Evolutionary conservation across 2,329 filamentous ascomycete species (phyloP).

Genomic region (Lasiodiplodia citricola): DNA sequence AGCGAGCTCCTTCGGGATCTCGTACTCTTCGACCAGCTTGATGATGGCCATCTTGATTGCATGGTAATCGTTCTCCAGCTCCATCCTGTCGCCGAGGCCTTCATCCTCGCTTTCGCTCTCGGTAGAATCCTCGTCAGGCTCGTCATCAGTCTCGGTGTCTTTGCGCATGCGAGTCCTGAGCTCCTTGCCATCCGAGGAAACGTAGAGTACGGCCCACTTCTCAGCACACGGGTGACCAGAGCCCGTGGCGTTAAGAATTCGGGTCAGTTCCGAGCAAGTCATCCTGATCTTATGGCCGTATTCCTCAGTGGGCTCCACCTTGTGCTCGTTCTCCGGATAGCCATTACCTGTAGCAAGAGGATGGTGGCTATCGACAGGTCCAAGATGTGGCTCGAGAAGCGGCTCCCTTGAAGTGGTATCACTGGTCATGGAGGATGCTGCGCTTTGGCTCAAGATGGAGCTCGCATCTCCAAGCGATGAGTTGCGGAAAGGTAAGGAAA

Average conservation of each 20-base stretch:
- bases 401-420: slow-evolving; percentile 72
- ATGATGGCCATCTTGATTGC: slow-evolving; percentile 80
- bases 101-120: slow-evolving; percentile 56
- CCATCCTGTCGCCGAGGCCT: slow-evolving; percentile 52
- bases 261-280: slow-evolving; percentile 73
- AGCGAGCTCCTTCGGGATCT: slow-evolving; percentile 72
- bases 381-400: slow-evolving; percentile 55
- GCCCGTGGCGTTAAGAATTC: slow-evolving; percentile 69
- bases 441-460: slow-evolving; percentile 74
- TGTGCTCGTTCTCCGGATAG: slow-evolving; percentile 46
- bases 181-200: slow-evolving; percentile 73
- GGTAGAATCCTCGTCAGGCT: slow-evolving; percentile 65
- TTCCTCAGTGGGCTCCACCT: slow-evolving; percentile 55
- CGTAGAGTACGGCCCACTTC: slow-evolving; percentile 81
- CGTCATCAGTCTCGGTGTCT: slow-evolving; percentile 67
- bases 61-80: slow-evolving; percentile 79
- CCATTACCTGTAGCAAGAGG: slow-evolving; percentile 3
- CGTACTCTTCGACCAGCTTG: slow-evolving; percentile 81
- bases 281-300: slow-evolving; percentile 62
- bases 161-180: slow-evolving; percentile 76
- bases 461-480: slow-evolving; percentile 65
- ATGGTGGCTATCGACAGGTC: slow-evolving; percentile 28
- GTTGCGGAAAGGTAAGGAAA: slow-evolving; percentile 57
- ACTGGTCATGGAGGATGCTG: slow-evolving; percentile 70
- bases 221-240: slow-evolving; percentile 80